A percentile compares a stretch with the other conserved stretches of the same genome.
These are phyloP conservation scores for Manihot esculenta DNA, from an alignment of 441 rosid genomes.

Conservation along the genomic window DNA sequence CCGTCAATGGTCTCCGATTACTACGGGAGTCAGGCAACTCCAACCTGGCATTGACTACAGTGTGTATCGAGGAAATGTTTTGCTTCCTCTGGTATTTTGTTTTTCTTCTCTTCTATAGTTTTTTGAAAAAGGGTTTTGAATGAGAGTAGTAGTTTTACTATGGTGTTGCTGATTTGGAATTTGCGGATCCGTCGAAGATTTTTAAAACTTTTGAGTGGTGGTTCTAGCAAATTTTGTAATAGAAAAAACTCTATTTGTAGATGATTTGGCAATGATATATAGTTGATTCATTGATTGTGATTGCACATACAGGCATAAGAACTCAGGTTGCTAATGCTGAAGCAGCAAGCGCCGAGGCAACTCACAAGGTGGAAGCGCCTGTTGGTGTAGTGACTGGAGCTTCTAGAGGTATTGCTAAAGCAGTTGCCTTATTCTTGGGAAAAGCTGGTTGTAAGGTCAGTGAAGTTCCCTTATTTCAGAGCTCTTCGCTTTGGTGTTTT, in stretches of 20 bases:
- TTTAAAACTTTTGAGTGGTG: no score
- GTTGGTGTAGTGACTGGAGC: conserved; percentile 90
- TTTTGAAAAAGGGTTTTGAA: not conserved
- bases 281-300: not conserved
- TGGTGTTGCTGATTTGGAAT: not conserved
- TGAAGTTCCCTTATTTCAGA: not conserved
- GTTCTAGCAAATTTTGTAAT: no score
- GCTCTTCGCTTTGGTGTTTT: no score
- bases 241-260: no score
- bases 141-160: not conserved
- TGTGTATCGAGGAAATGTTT: conserved; percentile 39
- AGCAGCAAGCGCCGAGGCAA: conserved; percentile 39
- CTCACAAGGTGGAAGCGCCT: conserved; percentile 30
- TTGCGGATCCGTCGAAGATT: not conserved
- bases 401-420: conserved; percentile 90
- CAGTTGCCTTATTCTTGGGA: conserved; percentile 81
- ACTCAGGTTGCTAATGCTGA: conserved; percentile 63
- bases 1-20: conserved; percentile 42
- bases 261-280: no score
- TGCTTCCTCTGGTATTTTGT: conserved; percentile 46
- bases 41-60: conserved; percentile 37
- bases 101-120: not conserved
- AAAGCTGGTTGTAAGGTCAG: conserved; percentile 91
- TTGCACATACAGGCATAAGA: conserved; percentile 43
- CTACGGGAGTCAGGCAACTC: conserved; percentile 30